phyloP scores from a whole-genome alignment of 2,329 filamentous ascomycete species.

The Colletotrichum higginsianum region DNA sequence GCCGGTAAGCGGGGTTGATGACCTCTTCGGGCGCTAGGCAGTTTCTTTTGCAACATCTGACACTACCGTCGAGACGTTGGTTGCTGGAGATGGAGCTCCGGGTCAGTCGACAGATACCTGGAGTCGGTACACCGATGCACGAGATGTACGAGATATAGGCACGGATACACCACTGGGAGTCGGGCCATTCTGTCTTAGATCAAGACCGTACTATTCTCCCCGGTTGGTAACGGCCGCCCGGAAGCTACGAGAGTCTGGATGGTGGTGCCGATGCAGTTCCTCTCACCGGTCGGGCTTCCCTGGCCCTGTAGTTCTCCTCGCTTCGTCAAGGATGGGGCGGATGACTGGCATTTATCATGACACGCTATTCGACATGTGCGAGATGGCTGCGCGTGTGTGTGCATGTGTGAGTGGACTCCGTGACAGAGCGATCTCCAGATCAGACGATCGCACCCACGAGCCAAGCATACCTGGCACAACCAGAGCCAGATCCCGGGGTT shows the following conservation, averaged over 20 bases:
- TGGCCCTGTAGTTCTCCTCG: conserved; percentile 1
- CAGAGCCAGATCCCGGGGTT: conserved; percentile 32
- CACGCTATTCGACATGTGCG: conserved; percentile 24
- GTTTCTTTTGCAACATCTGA: conserved; percentile 33
- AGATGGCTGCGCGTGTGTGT: conserved; percentile 25
- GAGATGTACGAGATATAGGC: neutral
- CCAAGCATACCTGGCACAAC: conserved; percentile 37
- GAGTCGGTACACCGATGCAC: conserved; percentile 10
- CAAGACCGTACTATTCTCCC: conserved; percentile 3
- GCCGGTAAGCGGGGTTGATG: conserved; percentile 38
- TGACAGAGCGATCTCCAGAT: conserved; percentile 44
- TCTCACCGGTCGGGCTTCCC: conserved; percentile 28
- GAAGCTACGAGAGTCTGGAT: neutral
- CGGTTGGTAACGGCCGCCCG: conserved; percentile 22
- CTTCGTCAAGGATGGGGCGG: conserved; percentile 21
- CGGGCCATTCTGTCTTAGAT: conserved; percentile 14
- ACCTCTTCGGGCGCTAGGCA: conserved; percentile 30
- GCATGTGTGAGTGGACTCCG: conserved; percentile 32
- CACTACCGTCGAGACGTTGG: conserved; percentile 30
- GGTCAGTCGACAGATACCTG: conserved; percentile 10
- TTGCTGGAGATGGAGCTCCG: conserved; percentile 9
- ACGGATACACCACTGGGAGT: neutral
- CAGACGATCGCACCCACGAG: conserved; percentile 42
- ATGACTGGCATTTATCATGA: conserved; percentile 13
- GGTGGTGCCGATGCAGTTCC: conserved; percentile 30